These are phyloP conservation scores for Clavaria fumosa DNA, from an alignment of 768 basidiomycete species.

Conservation along the genomic window DNA sequence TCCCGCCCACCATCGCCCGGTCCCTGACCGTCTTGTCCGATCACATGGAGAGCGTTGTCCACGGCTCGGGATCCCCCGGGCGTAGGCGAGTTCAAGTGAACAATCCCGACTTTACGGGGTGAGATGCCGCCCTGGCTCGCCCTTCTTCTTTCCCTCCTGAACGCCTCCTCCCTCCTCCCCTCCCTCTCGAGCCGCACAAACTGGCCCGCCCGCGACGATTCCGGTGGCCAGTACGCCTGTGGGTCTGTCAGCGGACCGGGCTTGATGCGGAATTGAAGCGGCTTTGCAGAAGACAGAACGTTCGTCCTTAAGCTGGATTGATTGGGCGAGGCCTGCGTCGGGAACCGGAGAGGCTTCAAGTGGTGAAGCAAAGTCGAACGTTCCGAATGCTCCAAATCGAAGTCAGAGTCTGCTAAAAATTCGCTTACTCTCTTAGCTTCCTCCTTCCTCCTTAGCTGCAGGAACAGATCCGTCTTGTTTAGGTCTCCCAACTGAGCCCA, in stretches of 20 bases:
- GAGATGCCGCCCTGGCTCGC: slow-evolving; percentile 14
- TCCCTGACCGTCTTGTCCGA: no score
- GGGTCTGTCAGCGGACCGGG: no score
- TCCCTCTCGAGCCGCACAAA: slow-evolving; percentile 20
- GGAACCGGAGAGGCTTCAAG: not conserved
- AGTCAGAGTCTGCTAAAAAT: slow-evolving; percentile 7
- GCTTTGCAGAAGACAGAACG: no score
- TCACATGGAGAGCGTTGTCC: no score
- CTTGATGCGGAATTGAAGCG: no score
- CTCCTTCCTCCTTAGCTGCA: slow-evolving; percentile 23
- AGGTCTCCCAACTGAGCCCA: slow-evolving; percentile 22
- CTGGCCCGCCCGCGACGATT: slow-evolving; percentile 18
- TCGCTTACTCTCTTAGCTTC: slow-evolving; percentile 16
- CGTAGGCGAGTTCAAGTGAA: no score
- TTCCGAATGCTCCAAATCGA: not conserved
- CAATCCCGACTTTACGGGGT: slow-evolving; percentile 4
- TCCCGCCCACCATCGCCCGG: no score
- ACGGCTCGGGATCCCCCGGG: no score
- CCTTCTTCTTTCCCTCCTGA: slow-evolving; percentile 20
- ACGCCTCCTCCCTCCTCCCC: slow-evolving; percentile 22
- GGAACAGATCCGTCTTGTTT: slow-evolving; percentile 22
- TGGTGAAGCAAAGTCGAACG: slow-evolving; percentile 1
- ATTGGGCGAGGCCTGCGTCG: no score
- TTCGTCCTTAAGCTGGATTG: no score
- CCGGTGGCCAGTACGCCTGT: slow-evolving; percentile 18